Base-by-base conservation (phyloP, 106 monocot genomes). In the Allium cepa region DNA sequence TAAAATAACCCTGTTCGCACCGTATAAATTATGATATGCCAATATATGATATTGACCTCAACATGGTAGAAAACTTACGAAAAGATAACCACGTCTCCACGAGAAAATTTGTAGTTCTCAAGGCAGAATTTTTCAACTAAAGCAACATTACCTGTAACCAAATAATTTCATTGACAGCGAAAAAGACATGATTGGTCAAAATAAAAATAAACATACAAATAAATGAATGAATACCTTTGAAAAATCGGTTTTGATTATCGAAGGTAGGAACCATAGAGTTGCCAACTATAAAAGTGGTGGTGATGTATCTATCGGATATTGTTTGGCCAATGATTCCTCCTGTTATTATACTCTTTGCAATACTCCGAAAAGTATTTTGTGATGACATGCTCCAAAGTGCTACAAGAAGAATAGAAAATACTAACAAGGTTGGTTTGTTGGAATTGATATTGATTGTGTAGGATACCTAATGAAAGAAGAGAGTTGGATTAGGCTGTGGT, bases 231-330 rank as follows among this genome's bases (percentile, higher is more conserved):
- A 28, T 76, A 92, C 88, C 89, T 81, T 28, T 77, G 15, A 81
- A 64, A 28, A 63, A 79, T 73, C 72, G 76, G 53, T 46, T 11
- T n/a, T 69, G 62, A 8, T 71, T 71, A 26, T 82, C 28, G 75
- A 99, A 81, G 46, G 99, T 87, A 36, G 99, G 93, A 56, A 83
- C 55, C 93, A 93, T 93, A 2, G 99, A 92, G 62, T 11, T 64
- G 17, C 99, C 99, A 47, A 70, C 67, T 28, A 99, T 73, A 53
- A 84, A 76, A 49, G 77, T 60, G 50, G 87, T 15, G 28, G 79
- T 79, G 17, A 66, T 67, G 77, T 90, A 90, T 71, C 87, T 68
- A 71, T 99, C 93, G 10, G 86, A 83, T 72, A 99, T 69, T 7
- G 90, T 85, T 76, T 83, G 11, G 28, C 90, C 87, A 48, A 99